Conservation (phyloP, 164 flowering plant genomes). For the Amborella trichopoda region DNA sequence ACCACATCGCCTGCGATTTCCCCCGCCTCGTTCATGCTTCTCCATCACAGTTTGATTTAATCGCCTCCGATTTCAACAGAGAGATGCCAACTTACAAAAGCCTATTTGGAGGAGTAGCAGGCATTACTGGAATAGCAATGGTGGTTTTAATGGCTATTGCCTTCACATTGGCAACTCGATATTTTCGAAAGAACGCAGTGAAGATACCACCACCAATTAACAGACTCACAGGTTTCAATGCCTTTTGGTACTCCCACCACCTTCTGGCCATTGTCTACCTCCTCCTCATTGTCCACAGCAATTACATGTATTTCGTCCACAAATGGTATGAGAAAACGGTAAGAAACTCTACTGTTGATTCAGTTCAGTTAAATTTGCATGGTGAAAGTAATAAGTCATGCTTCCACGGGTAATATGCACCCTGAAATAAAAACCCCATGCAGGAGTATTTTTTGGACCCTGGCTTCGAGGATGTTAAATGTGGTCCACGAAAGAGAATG, state of each 20-base stretch:
- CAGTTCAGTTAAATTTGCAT: no score
- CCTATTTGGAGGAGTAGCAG: conserved; percentile 46
- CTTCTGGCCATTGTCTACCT: conserved; percentile 63
- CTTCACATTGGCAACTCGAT: conserved; percentile 58
- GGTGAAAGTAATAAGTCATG: no score
- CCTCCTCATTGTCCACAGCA: conserved; percentile 72
- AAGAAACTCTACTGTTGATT: no score
- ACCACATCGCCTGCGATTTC: conserved; percentile 75
- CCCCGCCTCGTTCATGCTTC: conserved; percentile 47
- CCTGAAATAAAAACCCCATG: no score
- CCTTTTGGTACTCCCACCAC: conserved; percentile 98
- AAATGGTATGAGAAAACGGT: conserved; percentile 84
- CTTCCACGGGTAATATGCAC: no score
- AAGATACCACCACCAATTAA: conserved; percentile 69
- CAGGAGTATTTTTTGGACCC: no score
- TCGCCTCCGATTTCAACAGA: conserved; percentile 51
- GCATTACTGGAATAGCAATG: conserved; percentile 70
- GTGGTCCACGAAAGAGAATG: no score
- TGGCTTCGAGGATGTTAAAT: no score
- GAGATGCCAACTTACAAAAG: conserved; percentile 40
- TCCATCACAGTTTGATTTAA: conserved; percentile 33
- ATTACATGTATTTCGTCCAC: conserved; percentile 53
- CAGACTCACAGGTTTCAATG: conserved; percentile 85
- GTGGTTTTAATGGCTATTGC: conserved; percentile 56
- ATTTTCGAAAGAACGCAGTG: conserved; percentile 48